phyloP scores from a whole-genome alignment of 1,284 basidiomycete species.

The Moesziomyces globuligerus region DNA sequence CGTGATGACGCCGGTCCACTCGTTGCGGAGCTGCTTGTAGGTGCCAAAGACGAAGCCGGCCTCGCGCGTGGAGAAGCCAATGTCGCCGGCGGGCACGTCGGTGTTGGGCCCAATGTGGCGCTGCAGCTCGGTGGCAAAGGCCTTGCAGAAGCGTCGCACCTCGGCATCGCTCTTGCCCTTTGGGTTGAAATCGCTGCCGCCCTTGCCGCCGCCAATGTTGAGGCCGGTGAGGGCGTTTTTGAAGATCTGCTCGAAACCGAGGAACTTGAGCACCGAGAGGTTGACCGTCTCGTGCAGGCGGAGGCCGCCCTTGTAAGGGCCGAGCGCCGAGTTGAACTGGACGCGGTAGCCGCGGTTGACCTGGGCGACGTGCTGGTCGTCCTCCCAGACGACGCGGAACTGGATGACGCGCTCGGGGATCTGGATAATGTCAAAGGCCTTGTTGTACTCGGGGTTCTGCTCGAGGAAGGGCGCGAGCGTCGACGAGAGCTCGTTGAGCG shows the following conservation, averaged over 20 bases:
- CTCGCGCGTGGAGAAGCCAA: conserved; percentile 73
- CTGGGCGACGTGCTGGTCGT: conserved; percentile 73
- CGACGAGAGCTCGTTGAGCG: conserved; percentile 75
- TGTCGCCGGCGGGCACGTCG: conserved; percentile 83
- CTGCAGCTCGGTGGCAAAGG: conserved; percentile 52
- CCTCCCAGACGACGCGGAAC: conserved; percentile 77
- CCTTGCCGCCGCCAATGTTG: conserved; percentile 77
- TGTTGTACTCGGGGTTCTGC: conserved; percentile 78
- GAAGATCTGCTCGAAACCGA: conserved; percentile 84
- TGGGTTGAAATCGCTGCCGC: conserved; percentile 78
- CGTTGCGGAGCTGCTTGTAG: conserved; percentile 80
- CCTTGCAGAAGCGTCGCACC: conserved; percentile 76
- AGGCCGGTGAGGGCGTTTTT: conserved; percentile 84
- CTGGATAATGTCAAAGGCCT: conserved; percentile 77
- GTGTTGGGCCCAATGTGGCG: conserved; percentile 72
- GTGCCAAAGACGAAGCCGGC: conserved; percentile 55
- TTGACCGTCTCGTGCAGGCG: conserved; percentile 84
- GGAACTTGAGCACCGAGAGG: conserved; percentile 85
- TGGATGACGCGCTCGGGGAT: conserved; percentile 80
- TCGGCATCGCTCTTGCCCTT: conserved; percentile 83
- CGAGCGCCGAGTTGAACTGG: conserved; percentile 84
- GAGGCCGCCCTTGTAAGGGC: conserved; percentile 84
- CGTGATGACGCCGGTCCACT: conserved; percentile 80
- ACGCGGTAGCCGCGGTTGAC: conserved; percentile 83
- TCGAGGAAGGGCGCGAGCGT: conserved; percentile 77